Conservation (phyloP, 2,329 filamentous ascomycete genomes). For the Pseudogymnoascus sp. region DNA sequence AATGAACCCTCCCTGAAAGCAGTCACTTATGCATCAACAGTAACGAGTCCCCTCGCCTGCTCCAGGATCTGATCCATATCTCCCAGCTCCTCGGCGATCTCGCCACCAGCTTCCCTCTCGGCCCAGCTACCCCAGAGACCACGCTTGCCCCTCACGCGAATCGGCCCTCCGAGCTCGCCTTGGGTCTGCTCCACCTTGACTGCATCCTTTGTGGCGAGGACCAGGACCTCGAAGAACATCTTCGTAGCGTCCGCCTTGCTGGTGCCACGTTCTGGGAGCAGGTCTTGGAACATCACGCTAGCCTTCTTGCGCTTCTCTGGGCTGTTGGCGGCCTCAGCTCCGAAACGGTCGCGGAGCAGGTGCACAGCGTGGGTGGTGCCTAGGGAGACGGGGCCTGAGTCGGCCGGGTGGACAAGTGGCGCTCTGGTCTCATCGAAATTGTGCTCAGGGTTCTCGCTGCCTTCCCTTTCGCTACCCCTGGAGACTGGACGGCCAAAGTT, state of each 20-base stretch:
- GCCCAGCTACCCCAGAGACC: constrained; percentile 98
- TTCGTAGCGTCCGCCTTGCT: constrained; percentile 89
- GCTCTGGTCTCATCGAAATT: constrained; percentile 72
- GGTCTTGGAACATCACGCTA: constrained; percentile 79
- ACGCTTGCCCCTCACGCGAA: constrained; percentile 81
- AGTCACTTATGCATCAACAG: neutral
- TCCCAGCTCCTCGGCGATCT: constrained; percentile 33
- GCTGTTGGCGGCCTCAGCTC: constrained; percentile 59
- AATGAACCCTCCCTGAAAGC: neutral
- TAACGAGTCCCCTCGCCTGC: constrained; percentile 3
- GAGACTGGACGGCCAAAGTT: constrained; percentile 17
- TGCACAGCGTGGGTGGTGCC: constrained; percentile 96
- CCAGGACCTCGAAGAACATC: constrained; percentile 98
- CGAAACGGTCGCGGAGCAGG: constrained; percentile 81
- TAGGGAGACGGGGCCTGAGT: constrained; percentile 78
- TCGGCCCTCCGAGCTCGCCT: constrained; percentile 63
- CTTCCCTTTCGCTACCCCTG: constrained; percentile 30
- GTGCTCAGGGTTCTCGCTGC: constrained; percentile 37
- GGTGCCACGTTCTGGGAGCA: constrained; percentile 74
- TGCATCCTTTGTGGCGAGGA: constrained; percentile 94
- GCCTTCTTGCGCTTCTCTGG: constrained; percentile 66
- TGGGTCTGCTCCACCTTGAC: constrained; percentile 88
- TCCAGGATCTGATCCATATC: constrained; percentile 7
- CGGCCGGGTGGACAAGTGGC: constrained; percentile 68
- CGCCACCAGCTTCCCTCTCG: constrained; percentile 61